Evolutionary conservation across 1,284 basidiomycete species (phyloP).

Genomic region (Marasmius fiardii): DNA sequence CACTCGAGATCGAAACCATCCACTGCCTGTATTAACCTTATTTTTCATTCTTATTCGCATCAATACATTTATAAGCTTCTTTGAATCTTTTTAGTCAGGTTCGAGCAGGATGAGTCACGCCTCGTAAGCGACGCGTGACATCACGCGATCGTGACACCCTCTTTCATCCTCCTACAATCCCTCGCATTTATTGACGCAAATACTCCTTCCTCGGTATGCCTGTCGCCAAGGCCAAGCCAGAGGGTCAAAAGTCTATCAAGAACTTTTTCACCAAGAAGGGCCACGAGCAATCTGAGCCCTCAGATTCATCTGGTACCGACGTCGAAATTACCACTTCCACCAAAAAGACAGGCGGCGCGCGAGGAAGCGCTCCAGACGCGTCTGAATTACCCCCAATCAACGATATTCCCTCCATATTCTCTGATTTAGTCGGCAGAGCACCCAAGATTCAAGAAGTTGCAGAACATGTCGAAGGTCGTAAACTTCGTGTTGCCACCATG

Average conservation of each 20-base stretch:
- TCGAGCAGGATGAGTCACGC: background rate
- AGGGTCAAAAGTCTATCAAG: slow-evolving; percentile 51
- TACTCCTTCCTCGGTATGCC: slow-evolving; percentile 35
- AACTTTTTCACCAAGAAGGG: slow-evolving; percentile 42
- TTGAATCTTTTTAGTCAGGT: background rate
- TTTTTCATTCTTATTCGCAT: too few species aligned
- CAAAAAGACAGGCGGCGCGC: slow-evolving; percentile 13
- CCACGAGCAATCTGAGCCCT: background rate
- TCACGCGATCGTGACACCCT: slow-evolving; percentile 14
- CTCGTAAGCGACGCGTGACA: background rate
- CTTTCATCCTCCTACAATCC: background rate
- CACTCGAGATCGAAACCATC: too few species aligned
- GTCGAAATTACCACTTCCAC: background rate
- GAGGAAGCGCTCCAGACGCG: background rate
- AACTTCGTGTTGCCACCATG: slow-evolving; percentile 94
- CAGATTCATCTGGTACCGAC: background rate
- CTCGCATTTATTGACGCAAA: background rate
- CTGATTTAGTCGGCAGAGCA: slow-evolving; percentile 75
- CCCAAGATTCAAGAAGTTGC: slow-evolving; percentile 69
- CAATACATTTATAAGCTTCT: too few species aligned
- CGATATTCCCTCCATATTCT: slow-evolving; percentile 82
- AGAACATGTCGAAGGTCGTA: slow-evolving; percentile 73
- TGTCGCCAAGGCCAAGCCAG: slow-evolving; percentile 33
- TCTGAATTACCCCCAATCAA: slow-evolving; percentile 79
- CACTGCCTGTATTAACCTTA: too few species aligned